Percentiles rank a stretch among this genome's conserved stretches.
phyloP scores from a whole-genome alignment of 2,329 filamentous ascomycete genomes.

The Colletotrichum chlorophyti region DNA sequence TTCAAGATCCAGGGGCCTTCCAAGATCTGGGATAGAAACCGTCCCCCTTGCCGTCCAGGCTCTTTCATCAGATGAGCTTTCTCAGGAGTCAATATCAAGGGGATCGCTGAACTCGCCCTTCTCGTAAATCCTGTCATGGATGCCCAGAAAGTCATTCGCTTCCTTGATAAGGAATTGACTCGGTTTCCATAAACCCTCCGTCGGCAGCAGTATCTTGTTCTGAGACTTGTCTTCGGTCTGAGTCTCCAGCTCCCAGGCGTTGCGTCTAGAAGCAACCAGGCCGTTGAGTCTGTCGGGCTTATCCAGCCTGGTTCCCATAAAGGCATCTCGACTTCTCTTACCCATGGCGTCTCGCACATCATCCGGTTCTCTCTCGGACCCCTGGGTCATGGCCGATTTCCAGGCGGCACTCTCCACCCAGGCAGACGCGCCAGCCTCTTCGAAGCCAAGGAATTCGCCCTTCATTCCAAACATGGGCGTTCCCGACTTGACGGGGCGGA shows the following conservation, averaged over 20 bases:
- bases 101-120: no score
- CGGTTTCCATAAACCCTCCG: no score
- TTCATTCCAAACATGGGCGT: not conserved
- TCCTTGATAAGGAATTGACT: conserved; percentile 11
- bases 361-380: not conserved
- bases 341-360: no score
- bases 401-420: conserved; percentile 7
- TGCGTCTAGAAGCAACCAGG: no score
- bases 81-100: no score
- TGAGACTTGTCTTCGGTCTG: not conserved
- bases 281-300: no score
- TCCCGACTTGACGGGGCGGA: not conserved
- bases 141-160: conserved; percentile 5
- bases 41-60: no score
- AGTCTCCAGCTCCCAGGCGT: no score
- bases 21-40: no score
- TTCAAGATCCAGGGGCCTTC: no score
- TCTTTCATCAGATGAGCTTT: no score
- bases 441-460: conserved; percentile 18
- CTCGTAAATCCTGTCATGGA: no score
- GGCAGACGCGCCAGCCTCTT: not conserved
- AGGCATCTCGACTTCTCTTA: conserved; percentile 6
- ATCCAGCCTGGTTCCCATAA: not conserved
- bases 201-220: not conserved
- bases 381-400: conserved; percentile 1